A percentile compares a stretch with the other conserved stretches of the same genome.
Conservation (phyloP, 2,329 filamentous ascomycete genomes). For the Trichoderma koningiopsis region DNA sequence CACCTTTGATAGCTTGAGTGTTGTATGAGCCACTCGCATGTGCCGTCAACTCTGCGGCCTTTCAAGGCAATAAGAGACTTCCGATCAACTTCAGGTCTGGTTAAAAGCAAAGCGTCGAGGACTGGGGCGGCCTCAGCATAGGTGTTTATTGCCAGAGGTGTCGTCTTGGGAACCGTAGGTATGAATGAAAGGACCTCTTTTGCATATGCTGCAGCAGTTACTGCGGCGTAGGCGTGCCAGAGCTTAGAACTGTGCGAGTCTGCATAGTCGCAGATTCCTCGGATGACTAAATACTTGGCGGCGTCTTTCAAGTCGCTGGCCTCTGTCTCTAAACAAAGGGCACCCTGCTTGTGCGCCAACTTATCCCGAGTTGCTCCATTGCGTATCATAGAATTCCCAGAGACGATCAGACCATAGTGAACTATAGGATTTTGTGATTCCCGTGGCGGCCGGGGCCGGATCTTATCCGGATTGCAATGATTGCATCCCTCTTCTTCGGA, state of each 20-base stretch:
- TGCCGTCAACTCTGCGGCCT: constrained; percentile 12
- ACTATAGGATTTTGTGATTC: neutral
- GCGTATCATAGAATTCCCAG: neutral
- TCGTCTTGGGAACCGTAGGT: neutral
- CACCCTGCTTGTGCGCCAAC: constrained; percentile 1
- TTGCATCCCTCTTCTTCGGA: constrained; percentile 6
- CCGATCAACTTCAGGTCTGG: constrained; percentile 3
- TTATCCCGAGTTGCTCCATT: neutral
- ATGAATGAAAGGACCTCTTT: constrained; percentile 14
- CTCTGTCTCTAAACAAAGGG: constrained; percentile 14
- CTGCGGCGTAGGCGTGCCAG: constrained; percentile 3
- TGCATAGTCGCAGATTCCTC: constrained; percentile 10
- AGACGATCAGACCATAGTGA: neutral
- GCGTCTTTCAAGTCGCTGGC: neutral
- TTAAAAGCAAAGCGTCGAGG: neutral
- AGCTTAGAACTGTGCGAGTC: constrained; percentile 9
- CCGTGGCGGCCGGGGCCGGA: constrained; percentile 1
- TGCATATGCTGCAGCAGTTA: neutral
- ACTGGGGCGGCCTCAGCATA: constrained; percentile 6
- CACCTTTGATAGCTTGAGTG: constrained; percentile 10
- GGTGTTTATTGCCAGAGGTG: constrained; percentile 8
- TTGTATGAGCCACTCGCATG: constrained; percentile 11
- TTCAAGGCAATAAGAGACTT: constrained; percentile 11
- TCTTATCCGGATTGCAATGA: neutral
- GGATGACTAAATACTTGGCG: constrained; percentile 1